Conservation (phyloP, 192 early-diverging fungal species). For the Podila horticola region DNA sequence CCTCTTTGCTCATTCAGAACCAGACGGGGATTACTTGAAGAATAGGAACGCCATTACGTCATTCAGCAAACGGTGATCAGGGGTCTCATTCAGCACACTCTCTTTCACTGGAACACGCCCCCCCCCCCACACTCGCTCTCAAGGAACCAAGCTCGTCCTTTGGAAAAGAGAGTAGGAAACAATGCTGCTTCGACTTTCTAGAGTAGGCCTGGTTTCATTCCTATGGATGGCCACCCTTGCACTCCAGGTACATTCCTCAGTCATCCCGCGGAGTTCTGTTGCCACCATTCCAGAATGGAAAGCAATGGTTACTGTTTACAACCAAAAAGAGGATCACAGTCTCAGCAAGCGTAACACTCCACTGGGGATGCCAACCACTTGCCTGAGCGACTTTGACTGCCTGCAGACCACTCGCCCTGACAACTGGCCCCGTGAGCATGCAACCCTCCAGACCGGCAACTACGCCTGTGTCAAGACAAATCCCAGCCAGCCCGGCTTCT, state of each 20-base stretch:
- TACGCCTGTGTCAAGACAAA: constrained; percentile 64
- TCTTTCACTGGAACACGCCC: too few relatives aligned
- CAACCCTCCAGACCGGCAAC: constrained; percentile 52
- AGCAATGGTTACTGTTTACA: neutral
- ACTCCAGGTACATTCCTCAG: neutral
- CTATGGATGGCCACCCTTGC: neutral
- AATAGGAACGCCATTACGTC: neutral
- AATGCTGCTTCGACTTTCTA: neutral
- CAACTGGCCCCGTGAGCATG: constrained; percentile 28
- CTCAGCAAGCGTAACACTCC: constrained; percentile 24
- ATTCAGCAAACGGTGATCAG: too few relatives aligned
- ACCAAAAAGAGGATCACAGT: neutral
- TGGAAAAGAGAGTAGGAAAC: neutral
- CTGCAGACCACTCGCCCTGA: constrained; percentile 20
- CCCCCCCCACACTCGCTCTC: too few relatives aligned
- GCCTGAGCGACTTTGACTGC: constrained; percentile 41
- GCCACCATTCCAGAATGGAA: neutral
- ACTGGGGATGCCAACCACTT: constrained; percentile 18
- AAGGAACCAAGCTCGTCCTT: too few relatives aligned
- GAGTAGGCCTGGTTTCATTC: neutral
- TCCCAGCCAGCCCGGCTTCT: constrained; percentile 22
- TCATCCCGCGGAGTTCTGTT: neutral
- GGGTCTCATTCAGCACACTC: too few relatives aligned
- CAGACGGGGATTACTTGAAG: neutral
- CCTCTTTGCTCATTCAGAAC: neutral